These are phyloP conservation scores for Apiospora sp. DNA, from an alignment of 2,329 filamentous ascomycete species.

Conservation along the genomic window DNA sequence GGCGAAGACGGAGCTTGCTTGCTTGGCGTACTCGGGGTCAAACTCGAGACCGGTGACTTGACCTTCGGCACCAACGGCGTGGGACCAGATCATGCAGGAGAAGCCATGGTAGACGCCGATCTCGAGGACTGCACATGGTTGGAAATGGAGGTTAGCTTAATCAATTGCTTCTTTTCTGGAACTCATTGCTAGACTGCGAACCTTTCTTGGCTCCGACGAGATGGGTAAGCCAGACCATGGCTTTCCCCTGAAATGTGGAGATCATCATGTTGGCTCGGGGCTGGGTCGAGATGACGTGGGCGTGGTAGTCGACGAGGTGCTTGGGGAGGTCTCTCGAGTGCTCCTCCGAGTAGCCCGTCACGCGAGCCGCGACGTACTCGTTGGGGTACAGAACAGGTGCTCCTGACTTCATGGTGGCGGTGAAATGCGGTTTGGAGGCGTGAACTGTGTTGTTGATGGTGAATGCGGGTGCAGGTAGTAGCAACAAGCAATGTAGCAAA, in stretches of 20 bases:
- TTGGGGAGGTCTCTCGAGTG: slow-evolving; percentile 42
- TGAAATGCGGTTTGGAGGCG: no score
- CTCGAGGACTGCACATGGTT: slow-evolving; percentile 50
- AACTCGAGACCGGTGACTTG: slow-evolving; percentile 56
- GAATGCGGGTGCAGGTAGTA: slow-evolving; percentile 27
- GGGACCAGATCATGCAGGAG: slow-evolving; percentile 56
- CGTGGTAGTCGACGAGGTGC: slow-evolving; percentile 40
- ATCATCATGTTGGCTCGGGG: slow-evolving; percentile 46
- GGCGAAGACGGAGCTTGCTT: slow-evolving; percentile 49
- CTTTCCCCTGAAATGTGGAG: slow-evolving; percentile 52
- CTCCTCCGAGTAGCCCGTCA: slow-evolving; percentile 40
- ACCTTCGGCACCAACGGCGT: slow-evolving; percentile 53
- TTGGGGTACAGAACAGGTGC: slow-evolving; percentile 42
- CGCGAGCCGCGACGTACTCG: slow-evolving; percentile 36
- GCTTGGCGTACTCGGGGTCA: slow-evolving; percentile 50
- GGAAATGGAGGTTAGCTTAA: not conserved
- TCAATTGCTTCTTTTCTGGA: not conserved
- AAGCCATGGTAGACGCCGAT: slow-evolving; percentile 59
- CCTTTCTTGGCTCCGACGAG: slow-evolving; percentile 51
- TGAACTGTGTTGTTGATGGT: slow-evolving; percentile 12
- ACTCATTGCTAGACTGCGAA: slow-evolving; percentile 29
- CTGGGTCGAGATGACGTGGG: slow-evolving; percentile 29
- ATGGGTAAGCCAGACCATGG: slow-evolving; percentile 50
- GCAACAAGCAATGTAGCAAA: not conserved
- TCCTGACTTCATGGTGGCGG: slow-evolving; percentile 35